These are phyloP conservation scores for Rhizopus stolonifer DNA, from an alignment of 371 early-diverging fungal species.

Conservation along the genomic window DNA sequence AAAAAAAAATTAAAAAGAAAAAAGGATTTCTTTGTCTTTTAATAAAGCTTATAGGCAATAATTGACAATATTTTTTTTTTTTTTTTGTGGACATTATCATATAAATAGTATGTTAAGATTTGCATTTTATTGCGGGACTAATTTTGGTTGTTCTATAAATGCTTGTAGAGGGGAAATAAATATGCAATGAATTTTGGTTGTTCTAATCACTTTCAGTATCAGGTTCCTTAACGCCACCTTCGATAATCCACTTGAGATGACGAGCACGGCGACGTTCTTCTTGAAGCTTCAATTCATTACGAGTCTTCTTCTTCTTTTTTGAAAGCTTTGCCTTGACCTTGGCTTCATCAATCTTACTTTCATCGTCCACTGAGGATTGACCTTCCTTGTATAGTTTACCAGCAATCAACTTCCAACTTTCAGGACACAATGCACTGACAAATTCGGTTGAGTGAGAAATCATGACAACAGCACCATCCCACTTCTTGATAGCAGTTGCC, in stretches of 20 bases:
- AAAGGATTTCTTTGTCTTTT: neutral
- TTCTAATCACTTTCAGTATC: slow-evolving; percentile 71
- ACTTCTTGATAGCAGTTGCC: slow-evolving; percentile 76
- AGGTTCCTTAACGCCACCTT: slow-evolving; percentile 66
- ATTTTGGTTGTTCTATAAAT: neutral
- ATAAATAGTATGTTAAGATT: no score
- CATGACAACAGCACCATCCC: slow-evolving; percentile 86
- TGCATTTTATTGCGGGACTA: no score
- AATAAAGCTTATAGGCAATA: no score
- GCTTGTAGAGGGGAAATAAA: neutral
- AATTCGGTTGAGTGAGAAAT: slow-evolving; percentile 87
- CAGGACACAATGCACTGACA: slow-evolving; percentile 76
- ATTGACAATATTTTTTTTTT: no score
- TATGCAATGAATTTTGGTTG: neutral
- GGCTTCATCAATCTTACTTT: slow-evolving; percentile 61
- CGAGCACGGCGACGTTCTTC: slow-evolving; percentile 70
- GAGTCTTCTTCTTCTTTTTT: slow-evolving; percentile 84
- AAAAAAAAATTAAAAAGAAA: neutral
- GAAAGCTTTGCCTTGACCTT: slow-evolving; percentile 61
- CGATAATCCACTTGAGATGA: slow-evolving; percentile 72
- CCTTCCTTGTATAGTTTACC: slow-evolving; percentile 56
- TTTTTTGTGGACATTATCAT: no score
- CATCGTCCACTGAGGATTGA: slow-evolving; percentile 59
- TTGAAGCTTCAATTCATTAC: slow-evolving; percentile 71
- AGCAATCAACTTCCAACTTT: slow-evolving; percentile 74